These are phyloP conservation scores for Gastrolobium bilobum DNA, from an alignment of 306 rosid species.

Conservation along the genomic window DNA sequence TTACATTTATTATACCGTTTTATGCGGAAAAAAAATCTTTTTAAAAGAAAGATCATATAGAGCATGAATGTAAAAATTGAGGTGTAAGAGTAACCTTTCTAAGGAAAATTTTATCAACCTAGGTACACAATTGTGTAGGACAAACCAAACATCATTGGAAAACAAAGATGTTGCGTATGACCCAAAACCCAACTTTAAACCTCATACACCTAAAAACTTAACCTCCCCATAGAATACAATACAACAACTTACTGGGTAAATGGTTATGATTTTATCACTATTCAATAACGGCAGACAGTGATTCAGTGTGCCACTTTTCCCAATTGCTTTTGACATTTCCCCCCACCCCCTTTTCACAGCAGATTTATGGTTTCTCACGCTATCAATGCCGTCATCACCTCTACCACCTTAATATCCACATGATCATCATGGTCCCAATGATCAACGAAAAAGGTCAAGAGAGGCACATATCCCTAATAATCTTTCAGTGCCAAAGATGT, in stretches of 20 bases:
- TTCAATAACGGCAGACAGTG: constrained; percentile 43
- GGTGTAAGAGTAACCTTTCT: not conserved
- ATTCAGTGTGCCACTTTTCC: constrained; percentile 46
- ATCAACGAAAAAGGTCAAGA: constrained; percentile 44
- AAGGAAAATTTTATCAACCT: not conserved
- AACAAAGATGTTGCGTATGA: constrained; percentile 32
- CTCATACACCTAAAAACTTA: not conserved
- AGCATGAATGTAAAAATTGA: not conserved
- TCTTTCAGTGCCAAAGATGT: constrained; percentile 43
- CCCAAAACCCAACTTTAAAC: constrained; percentile 25
- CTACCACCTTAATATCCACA: constrained; percentile 50
- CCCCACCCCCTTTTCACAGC: constrained; percentile 16
- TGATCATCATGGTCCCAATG: constrained; percentile 54
- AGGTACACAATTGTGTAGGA: constrained; percentile 8
- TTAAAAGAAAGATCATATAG: not conserved
- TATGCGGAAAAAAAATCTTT: not conserved
- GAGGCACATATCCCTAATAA: constrained; percentile 43
- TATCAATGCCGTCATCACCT: constrained; percentile 55
- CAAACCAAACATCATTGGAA: constrained; percentile 13
- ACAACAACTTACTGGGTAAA: not conserved
- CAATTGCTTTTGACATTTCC: constrained; percentile 36
- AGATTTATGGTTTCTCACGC: constrained; percentile 59
- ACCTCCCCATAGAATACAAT: constrained; percentile 15
- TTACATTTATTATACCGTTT: not conserved
- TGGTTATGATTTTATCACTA: constrained; percentile 7